Evolutionary conservation across 1,284 basidiomycete species (phyloP), one percentile per base, ranked within the genome.

Genomic region (Trichosporon coremiiforme): DNA sequence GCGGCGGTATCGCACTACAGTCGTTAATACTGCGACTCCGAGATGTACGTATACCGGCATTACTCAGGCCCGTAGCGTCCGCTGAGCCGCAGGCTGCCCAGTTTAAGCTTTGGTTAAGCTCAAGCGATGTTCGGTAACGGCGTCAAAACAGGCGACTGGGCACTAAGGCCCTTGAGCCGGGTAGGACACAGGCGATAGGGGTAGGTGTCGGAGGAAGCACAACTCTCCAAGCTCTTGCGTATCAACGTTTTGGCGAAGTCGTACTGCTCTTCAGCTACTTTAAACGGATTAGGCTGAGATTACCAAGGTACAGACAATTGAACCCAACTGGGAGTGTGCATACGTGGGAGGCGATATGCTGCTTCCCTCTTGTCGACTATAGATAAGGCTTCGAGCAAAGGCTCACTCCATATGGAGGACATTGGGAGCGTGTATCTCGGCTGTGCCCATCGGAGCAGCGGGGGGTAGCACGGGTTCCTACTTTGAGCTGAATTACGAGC

Each of bases 231-330:
- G 4, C 25, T 2, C 20, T 53, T 13, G 50, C 9, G 7, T 9
- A 13, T 8, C 22, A 22, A 13, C 22, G 7, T 25, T 10, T 25
- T 2, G 4, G 9, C 20, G 50, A 25, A 25, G 50, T 53, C 20
- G 50, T 25, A 25, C 50, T 5, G 20, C 50, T 53, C 10, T 9
- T 17, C 20, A 10, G 50, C n/a, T 53, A 53, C 50, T 53, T 53
- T 53, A 53, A 53, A 53, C 50, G 50, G 10, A 4, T 53, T 53
- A 53, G 50, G 50, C 50, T 10, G 50, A 10, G 50, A 53, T 53
- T 25, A 53, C 10, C 50, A 25, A 53, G 50, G 50, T 53, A 53
- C 50, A 25, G 20, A 22, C 50, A 53, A 53, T 53, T 53, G 22
- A 53, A 53, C 50, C 50, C 20, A 20, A 53, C 50, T 53, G 20